Percentiles rank a stretch among this genome's conserved stretches.
These are phyloP conservation scores for Graphilbum ipis-grandicollis DNA, from an alignment of 2,329 filamentous ascomycete genomes.

Conservation along the genomic window DNA sequence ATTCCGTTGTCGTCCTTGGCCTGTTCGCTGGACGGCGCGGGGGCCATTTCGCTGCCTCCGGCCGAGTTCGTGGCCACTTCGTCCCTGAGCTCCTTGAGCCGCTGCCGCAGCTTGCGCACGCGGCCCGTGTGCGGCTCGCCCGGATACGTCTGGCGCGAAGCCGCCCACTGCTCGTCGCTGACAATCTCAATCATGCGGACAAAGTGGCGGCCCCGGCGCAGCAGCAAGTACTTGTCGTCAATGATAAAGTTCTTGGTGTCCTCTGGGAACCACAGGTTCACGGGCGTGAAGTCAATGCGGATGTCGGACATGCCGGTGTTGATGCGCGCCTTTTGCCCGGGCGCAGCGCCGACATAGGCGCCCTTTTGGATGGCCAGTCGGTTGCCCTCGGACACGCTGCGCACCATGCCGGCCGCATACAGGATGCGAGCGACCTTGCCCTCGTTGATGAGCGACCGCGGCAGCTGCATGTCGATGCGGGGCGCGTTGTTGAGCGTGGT, in stretches of 20 bases:
- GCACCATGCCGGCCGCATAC: slow-evolving; percentile 38
- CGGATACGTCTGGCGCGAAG: slow-evolving; percentile 31
- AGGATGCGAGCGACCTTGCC: slow-evolving; percentile 42
- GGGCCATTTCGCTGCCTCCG: neutral
- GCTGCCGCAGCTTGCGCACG: slow-evolving; percentile 24
- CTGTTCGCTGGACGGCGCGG: neutral
- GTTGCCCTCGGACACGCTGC: slow-evolving; percentile 38
- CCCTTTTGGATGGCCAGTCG: slow-evolving; percentile 36
- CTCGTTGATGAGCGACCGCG: slow-evolving; percentile 33
- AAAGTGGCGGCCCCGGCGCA: slow-evolving; percentile 48
- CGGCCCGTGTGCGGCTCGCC: slow-evolving; percentile 33
- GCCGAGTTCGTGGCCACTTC: neutral
- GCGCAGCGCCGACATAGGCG: slow-evolving; percentile 41
- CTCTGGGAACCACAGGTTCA: slow-evolving; percentile 39
- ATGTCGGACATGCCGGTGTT: slow-evolving; percentile 26
- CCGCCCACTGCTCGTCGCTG: slow-evolving; percentile 33
- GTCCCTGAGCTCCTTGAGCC: slow-evolving; percentile 15
- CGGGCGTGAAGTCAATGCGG: slow-evolving; percentile 41
- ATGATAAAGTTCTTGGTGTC: slow-evolving; percentile 45
- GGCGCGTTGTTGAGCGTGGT: slow-evolving; percentile 27
- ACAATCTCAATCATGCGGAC: slow-evolving; percentile 43
- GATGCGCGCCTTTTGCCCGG: slow-evolving; percentile 13
- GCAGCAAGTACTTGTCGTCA: slow-evolving; percentile 37
- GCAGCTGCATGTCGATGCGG: slow-evolving; percentile 39
- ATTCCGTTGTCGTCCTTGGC: neutral